These are phyloP conservation scores for Umbellularia californica DNA, from an alignment of 164 flowering plant species.

Conservation along the genomic window DNA sequence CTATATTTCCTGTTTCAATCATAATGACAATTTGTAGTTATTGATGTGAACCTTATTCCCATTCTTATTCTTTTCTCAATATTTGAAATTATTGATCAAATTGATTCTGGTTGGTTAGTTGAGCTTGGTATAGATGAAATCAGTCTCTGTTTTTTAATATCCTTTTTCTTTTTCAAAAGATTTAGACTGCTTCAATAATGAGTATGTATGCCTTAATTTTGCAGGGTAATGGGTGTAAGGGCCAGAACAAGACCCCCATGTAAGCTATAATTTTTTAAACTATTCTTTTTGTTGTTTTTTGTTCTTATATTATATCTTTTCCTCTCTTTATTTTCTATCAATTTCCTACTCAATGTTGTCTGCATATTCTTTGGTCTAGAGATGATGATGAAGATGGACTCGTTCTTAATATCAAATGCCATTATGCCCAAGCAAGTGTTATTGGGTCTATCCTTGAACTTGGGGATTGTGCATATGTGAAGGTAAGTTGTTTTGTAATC, in stretches of 20 bases:
- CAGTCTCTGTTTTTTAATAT: not conserved
- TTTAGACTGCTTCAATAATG: not conserved
- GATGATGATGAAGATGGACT: conserved; percentile 43
- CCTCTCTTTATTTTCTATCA: not conserved
- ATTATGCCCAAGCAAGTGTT: conserved; percentile 50
- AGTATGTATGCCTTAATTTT: conserved; percentile 12
- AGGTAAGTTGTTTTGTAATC: conserved; percentile 26
- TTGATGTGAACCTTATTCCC: not conserved
- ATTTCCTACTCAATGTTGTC: conserved; percentile 1
- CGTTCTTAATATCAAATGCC: conserved; percentile 45
- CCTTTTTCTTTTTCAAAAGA: not conserved
- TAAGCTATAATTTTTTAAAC: conserved; percentile 30
- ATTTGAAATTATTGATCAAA: not conserved
- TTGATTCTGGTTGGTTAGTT: not conserved
- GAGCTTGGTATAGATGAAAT: not conserved
- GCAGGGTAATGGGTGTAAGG: conserved; percentile 28
- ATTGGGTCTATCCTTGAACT: conserved; percentile 33
- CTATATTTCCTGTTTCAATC: too few relatives aligned
- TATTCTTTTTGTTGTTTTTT: conserved; percentile 6
- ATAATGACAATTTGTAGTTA: too few relatives aligned
- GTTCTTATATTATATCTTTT: not conserved
- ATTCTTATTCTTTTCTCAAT: conserved; percentile 1
- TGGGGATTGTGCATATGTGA: conserved; percentile 57
- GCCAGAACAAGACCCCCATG: conserved; percentile 25
- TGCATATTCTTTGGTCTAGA: conserved; percentile 23